A percentile compares a stretch with the other conserved stretches of the same genome.
These are phyloP conservation scores for Hypseocharis bilobata DNA, from an alignment of 441 rosid species.

Conservation along the genomic window DNA sequence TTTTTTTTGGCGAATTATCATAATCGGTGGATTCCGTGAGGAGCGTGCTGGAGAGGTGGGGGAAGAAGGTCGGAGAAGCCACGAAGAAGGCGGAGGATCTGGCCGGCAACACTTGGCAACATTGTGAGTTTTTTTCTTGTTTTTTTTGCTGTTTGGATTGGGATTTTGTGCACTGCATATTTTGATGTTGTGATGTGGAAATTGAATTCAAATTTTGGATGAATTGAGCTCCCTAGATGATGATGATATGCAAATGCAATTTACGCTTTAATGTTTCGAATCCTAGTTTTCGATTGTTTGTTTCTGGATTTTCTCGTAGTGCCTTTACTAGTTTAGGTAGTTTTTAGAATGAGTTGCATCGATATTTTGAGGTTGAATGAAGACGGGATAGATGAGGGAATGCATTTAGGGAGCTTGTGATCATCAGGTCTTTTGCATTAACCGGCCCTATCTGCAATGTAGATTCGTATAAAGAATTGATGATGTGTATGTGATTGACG, in stretches of 20 bases:
- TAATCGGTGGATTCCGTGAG: slow-evolving; percentile 49
- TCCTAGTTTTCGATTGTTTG: no score
- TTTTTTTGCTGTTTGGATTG: not conserved
- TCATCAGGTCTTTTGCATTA: not conserved
- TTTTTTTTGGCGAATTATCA: slow-evolving; percentile 18
- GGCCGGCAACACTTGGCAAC: slow-evolving; percentile 91
- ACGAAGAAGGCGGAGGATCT: slow-evolving; percentile 77
- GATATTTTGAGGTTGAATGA: not conserved
- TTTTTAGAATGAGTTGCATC: not conserved
- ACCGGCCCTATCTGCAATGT: not conserved
- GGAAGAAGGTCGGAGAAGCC: slow-evolving; percentile 62
- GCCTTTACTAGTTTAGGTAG: no score
- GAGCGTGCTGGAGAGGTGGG: slow-evolving; percentile 65
- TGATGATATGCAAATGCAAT: not conserved
- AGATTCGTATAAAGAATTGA: no score
- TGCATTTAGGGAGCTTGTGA: not conserved
- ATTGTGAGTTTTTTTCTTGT: slow-evolving; percentile 35
- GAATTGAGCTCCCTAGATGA: not conserved
- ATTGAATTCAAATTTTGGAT: not conserved
- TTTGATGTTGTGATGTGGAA: not conserved
- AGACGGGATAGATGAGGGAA: not conserved
- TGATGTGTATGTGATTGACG: not conserved
- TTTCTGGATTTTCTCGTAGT: no score
- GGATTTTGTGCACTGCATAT: not conserved
- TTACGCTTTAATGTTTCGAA: not conserved